Conservation (phyloP, 2,329 filamentous ascomycete species). For the Clonostachys sp. region DNA sequence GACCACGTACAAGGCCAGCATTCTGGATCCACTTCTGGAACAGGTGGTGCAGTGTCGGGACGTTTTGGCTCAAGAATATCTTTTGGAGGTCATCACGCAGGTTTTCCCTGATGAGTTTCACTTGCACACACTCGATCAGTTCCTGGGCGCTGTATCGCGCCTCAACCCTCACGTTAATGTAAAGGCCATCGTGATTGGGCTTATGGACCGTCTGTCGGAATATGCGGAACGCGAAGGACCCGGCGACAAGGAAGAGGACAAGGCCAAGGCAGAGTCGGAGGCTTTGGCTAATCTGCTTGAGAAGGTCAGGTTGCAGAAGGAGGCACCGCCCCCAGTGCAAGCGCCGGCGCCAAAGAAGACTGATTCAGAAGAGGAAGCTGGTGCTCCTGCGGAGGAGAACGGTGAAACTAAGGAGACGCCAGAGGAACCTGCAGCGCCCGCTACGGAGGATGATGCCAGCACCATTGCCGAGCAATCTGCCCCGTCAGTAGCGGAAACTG, state of each 20-base stretch:
- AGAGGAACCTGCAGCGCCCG: constrained; percentile 11
- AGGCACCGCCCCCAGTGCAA: constrained; percentile 16
- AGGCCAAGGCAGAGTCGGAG: constrained; percentile 76
- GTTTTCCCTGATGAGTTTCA: constrained; percentile 99
- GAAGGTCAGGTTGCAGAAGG: constrained; percentile 66
- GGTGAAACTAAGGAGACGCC: constrained; percentile 22
- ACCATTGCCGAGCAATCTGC: constrained; percentile 21
- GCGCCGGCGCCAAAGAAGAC: constrained; percentile 6
- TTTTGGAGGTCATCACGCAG: constrained; percentile 96
- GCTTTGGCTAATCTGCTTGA: constrained; percentile 75
- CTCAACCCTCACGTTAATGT: constrained; percentile 96
- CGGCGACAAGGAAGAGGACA: constrained; percentile 64
- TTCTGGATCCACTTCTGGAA: constrained; percentile 83
- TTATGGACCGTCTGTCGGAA: constrained; percentile 93
- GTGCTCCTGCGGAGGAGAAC: constrained; percentile 22
- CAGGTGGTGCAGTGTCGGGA: constrained; percentile 98
- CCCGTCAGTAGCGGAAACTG: constrained; percentile 38
- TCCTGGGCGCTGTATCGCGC: constrained; percentile 86
- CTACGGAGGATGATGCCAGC: constrained; percentile 21
- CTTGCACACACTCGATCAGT: constrained; percentile 91
- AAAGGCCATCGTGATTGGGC: constrained; percentile 94
- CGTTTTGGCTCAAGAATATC: constrained; percentile 93
- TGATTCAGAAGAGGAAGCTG: constrained; percentile 13
- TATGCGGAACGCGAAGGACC: constrained; percentile 89
- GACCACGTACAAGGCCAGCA: constrained; percentile 87